Evolutionary conservation across 2,329 filamentous ascomycete genomes (phyloP).

Genomic region (Claviceps maximensis): DNA sequence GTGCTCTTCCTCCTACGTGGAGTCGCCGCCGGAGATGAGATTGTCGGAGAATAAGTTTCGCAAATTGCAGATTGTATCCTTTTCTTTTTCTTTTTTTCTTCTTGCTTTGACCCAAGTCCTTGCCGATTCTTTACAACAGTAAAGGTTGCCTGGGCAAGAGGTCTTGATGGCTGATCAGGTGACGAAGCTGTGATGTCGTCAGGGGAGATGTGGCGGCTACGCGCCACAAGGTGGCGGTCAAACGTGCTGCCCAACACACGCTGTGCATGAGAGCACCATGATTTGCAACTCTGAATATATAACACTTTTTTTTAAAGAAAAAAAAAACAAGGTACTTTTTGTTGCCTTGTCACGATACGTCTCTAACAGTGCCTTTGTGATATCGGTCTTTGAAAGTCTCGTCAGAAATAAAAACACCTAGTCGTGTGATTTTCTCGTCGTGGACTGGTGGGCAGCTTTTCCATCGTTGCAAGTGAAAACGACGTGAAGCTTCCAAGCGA

Average conservation of each 20-base stretch:
- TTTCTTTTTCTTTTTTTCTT: background rate
- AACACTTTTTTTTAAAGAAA: too few relatives aligned
- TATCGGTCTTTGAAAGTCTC: too few relatives aligned
- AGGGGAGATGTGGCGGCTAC: background rate
- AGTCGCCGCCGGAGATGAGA: background rate
- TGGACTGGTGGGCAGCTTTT: too few relatives aligned
- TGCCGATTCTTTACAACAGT: background rate
- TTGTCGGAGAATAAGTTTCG: background rate
- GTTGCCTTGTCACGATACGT: too few relatives aligned
- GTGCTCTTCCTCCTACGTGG: background rate
- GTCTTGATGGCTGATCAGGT: background rate
- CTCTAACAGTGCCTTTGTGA: background rate
- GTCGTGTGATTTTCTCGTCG: too few relatives aligned
- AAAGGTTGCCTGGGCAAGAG: background rate
- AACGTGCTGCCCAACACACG: background rate
- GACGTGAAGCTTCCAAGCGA: too few relatives aligned
- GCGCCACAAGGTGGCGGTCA: constrained; percentile 1
- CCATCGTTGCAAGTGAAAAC: too few relatives aligned
- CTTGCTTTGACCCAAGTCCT: too few relatives aligned
- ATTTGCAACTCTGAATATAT: too few relatives aligned
- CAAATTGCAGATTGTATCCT: background rate
- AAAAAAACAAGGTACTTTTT: too few relatives aligned
- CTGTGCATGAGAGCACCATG: too few relatives aligned
- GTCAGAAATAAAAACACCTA: too few relatives aligned
- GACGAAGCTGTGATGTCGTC: background rate